Conservation (phyloP, 345 rosid genomes). For the Excoecaria agallocha region DNA sequence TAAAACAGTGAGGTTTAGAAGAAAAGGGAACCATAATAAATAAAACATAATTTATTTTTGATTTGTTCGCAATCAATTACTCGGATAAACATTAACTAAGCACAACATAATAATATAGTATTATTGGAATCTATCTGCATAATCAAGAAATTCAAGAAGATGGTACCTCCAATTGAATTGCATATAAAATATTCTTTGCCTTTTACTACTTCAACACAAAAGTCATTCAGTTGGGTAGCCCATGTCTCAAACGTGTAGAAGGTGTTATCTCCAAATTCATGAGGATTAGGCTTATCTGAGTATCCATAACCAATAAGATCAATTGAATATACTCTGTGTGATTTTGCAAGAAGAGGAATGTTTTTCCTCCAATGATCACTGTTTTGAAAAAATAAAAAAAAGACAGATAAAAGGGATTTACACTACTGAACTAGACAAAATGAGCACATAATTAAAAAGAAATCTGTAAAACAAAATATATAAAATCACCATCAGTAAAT, state of each 20-base stretch:
- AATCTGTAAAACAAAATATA: too few relatives aligned
- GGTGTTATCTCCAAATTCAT: slow-evolving; percentile 47
- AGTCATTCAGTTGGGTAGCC: slow-evolving; percentile 78
- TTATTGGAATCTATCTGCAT: neutral
- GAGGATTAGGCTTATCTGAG: slow-evolving; percentile 87
- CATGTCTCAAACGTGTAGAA: slow-evolving; percentile 89
- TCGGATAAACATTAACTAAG: neutral
- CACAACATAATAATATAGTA: neutral
- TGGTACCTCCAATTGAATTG: slow-evolving; percentile 88
- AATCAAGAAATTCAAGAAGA: slow-evolving; percentile 3
- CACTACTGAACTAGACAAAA: too few relatives aligned
- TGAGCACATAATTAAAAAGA: too few relatives aligned
- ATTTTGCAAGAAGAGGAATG: slow-evolving; percentile 68
- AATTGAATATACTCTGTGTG: slow-evolving; percentile 66
- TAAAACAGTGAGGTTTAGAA: neutral
- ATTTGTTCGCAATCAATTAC: neutral
- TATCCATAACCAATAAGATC: slow-evolving; percentile 95
- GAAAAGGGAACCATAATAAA: neutral
- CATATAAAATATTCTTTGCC: slow-evolving; percentile 80
- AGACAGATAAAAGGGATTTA: neutral
- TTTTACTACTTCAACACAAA: slow-evolving; percentile 63
- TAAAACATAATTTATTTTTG: neutral
- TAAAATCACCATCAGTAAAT: too few relatives aligned
- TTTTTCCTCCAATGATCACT: slow-evolving; percentile 94
- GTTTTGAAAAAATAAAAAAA: neutral